These are phyloP conservation scores for Cutaneotrichosporon sp. DNA, from an alignment of 1,284 basidiomycete species.

Conservation along the genomic window DNA sequence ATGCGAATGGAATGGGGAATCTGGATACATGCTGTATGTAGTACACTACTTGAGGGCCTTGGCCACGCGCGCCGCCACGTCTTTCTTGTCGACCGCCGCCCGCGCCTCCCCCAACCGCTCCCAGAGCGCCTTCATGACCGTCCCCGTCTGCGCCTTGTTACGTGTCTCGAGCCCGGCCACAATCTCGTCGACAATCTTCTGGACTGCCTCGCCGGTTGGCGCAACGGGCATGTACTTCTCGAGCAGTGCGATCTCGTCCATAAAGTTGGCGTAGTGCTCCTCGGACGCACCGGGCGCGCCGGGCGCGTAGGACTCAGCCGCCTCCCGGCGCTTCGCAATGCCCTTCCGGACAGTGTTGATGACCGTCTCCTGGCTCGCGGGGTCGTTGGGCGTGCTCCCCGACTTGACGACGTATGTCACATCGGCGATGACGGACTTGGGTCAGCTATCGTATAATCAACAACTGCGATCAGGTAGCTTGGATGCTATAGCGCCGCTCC, in stretches of 20 bases:
- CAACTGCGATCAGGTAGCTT: no score
- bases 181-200: slow-evolving; percentile 35
- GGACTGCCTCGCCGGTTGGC: slow-evolving; percentile 39
- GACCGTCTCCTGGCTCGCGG: slow-evolving; percentile 37
- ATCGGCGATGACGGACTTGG: slow-evolving; percentile 45
- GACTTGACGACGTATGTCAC: slow-evolving; percentile 45
- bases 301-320: slow-evolving; percentile 44
- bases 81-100: slow-evolving; percentile 46
- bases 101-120: slow-evolving; percentile 45
- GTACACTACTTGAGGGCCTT: slow-evolving; percentile 37
- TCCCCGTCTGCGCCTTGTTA: slow-evolving; percentile 33
- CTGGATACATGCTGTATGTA: neutral
- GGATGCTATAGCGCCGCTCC: no score
- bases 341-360: slow-evolving; percentile 43
- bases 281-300: slow-evolving; percentile 35
- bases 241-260: slow-evolving; percentile 40
- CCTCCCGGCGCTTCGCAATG: slow-evolving; percentile 42
- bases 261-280: slow-evolving; percentile 38
- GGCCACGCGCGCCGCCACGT: slow-evolving; percentile 42
- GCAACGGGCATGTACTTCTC: slow-evolving; percentile 39
- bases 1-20: neutral
- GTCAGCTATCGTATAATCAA: neutral
- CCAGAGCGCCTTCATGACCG: slow-evolving; percentile 45
- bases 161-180: slow-evolving; percentile 32
- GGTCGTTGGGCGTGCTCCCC: slow-evolving; percentile 39